Evolutionary conservation across 768 basidiomycete genomes (phyloP).

Genomic region (Lepiota brunneoincarnata): DNA sequence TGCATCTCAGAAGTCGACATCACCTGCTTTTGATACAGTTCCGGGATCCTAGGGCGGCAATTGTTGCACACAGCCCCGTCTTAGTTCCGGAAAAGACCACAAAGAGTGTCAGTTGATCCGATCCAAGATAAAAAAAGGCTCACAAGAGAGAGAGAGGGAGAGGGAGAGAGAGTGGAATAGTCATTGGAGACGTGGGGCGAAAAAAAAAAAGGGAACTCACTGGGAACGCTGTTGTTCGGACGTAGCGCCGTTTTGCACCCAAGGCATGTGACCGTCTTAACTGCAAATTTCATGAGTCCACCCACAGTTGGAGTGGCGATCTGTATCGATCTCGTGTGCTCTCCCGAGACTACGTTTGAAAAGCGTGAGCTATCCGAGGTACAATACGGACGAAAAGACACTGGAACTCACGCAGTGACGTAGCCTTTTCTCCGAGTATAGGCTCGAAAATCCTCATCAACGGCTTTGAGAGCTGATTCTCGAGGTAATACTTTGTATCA

Average conservation of each 20-base stretch:
- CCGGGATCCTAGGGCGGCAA: slow-evolving; percentile 80
- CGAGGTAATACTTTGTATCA: slow-evolving; percentile 96
- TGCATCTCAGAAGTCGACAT: slow-evolving; percentile 72
- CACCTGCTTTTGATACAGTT: slow-evolving; percentile 92
- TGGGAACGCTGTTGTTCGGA: slow-evolving; percentile 69
- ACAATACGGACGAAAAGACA: background rate
- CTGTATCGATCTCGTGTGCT: slow-evolving; percentile 92
- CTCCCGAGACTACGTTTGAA: slow-evolving; percentile 73
- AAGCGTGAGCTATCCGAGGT: slow-evolving; percentile 2
- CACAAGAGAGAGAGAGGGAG: background rate
- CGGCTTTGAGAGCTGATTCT: slow-evolving; percentile 97
- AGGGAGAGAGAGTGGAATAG: background rate
- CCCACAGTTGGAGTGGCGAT: slow-evolving; percentile 97
- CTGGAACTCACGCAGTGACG: slow-evolving; percentile 57
- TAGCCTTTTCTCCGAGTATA: slow-evolving; percentile 89
- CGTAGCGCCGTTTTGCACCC: slow-evolving; percentile 91
- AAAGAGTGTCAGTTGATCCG: too few species aligned
- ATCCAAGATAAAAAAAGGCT: too few species aligned
- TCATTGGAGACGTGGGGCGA: background rate
- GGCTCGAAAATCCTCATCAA: slow-evolving; percentile 98
- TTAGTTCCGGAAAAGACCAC: slow-evolving; percentile 23
- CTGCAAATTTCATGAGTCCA: slow-evolving; percentile 98
- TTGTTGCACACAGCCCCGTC: slow-evolving; percentile 95
- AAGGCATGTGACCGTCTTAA: slow-evolving; percentile 92
- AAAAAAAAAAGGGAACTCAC: slow-evolving; percentile 34